These are phyloP conservation scores for Cladosporium sp. DNA, from an alignment of 2,329 filamentous ascomycete genomes.

Conservation along the genomic window DNA sequence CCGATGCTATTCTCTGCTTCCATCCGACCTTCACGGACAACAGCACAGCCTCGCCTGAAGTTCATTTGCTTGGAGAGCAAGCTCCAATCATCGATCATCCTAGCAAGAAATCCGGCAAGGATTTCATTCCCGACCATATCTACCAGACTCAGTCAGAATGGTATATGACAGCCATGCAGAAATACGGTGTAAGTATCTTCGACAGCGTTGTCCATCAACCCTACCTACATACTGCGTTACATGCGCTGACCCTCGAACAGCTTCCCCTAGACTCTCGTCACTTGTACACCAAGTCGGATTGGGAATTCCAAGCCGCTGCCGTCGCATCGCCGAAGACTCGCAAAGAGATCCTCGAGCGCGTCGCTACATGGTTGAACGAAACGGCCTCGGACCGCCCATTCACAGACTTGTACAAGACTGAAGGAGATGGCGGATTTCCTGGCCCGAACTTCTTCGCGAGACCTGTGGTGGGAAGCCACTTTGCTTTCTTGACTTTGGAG, in stretches of 20 bases:
- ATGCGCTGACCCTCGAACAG: neutral
- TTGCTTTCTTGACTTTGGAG: conserved; percentile 78
- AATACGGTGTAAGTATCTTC: conserved; percentile 54
- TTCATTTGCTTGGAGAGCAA: conserved; percentile 3
- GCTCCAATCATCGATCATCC: conserved; percentile 6
- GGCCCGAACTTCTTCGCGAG: conserved; percentile 73
- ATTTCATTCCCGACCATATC: conserved; percentile 66
- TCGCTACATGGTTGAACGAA: conserved; percentile 80
- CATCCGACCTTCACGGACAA: conserved; percentile 45
- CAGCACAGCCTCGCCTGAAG: neutral
- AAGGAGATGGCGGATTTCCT: conserved; percentile 71
- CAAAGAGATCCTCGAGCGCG: conserved; percentile 66
- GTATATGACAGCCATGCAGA: conserved; percentile 75
- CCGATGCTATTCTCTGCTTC: conserved; percentile 77
- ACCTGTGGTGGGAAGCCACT: conserved; percentile 81
- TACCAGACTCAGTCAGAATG: conserved; percentile 77
- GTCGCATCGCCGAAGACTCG: conserved; percentile 67
- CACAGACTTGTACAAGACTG: conserved; percentile 79
- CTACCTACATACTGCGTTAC: too few species aligned
- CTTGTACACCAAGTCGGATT: conserved; percentile 83
- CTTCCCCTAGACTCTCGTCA: conserved; percentile 78
- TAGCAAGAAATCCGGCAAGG: conserved; percentile 22
- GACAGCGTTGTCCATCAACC: neutral
- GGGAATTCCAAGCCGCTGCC: conserved; percentile 85
- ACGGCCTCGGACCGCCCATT: conserved; percentile 71